Conservation (phyloP, 1,284 basidiomycete species). For the Cryptococcus jaspeensis region DNA sequence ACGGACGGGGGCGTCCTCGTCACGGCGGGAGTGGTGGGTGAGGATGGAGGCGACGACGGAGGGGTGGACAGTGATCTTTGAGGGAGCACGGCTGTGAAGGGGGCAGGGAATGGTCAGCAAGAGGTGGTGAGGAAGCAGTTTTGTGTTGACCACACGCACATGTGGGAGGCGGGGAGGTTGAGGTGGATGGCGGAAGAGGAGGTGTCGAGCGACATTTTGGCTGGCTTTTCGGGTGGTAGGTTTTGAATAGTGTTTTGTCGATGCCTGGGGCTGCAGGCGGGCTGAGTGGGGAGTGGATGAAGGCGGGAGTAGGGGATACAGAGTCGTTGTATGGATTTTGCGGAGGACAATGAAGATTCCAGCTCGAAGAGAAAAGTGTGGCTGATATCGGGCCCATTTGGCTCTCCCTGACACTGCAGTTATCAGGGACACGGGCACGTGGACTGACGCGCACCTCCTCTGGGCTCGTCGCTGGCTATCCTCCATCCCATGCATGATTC, state of each 20-base stretch:
- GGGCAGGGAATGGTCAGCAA: slow-evolving; percentile 6
- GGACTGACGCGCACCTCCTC: not conserved
- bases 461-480: not conserved
- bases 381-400: slow-evolving; percentile 7
- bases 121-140: not conserved
- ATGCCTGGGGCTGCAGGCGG: not conserved
- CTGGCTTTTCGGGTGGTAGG: not conserved
- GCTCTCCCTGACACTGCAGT: not conserved
- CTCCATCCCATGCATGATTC: not conserved
- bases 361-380: slow-evolving; percentile 3
- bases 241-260: not conserved
- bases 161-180: slow-evolving; percentile 43
- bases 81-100: slow-evolving; percentile 60
- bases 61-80: slow-evolving; percentile 80
- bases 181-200: slow-evolving; percentile 49
- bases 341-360: slow-evolving; percentile 3
- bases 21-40: slow-evolving; percentile 92
- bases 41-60: slow-evolving; percentile 92
- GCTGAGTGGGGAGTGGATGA: not conserved
- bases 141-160: slow-evolving; percentile 21
- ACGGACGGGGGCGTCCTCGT: slow-evolving; percentile 60
- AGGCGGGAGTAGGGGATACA: not conserved
- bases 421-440: slow-evolving; percentile 3
- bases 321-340: not conserved
- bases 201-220: slow-evolving; percentile 49